Conservation (phyloP, 2,329 filamentous ascomycete genomes). For the Clarireedia paspali region DNA sequence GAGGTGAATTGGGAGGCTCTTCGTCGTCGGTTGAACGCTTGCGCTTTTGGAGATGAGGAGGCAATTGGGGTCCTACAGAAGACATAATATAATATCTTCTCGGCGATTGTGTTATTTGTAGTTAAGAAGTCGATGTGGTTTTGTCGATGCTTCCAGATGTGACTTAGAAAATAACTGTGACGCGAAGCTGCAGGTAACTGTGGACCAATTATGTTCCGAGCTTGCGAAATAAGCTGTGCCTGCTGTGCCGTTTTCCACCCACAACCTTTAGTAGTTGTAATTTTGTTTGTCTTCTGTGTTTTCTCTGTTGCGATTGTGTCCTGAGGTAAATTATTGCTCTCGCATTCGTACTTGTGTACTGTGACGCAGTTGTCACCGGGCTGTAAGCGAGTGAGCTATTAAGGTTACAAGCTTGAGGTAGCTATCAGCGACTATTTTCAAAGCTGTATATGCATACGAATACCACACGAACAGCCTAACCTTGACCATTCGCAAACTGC, state of each 20-base stretch:
- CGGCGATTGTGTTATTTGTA: background rate
- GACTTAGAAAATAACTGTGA: background rate
- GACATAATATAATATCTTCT: constrained; percentile 18
- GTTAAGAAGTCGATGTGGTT: constrained; percentile 6
- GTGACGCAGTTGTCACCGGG: constrained; percentile 5
- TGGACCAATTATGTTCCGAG: background rate
- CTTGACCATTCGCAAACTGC: background rate
- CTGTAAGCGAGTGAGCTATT: constrained; percentile 7
- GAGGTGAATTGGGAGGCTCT: constrained; percentile 33
- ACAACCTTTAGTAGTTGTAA: background rate
- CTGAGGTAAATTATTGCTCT: background rate
- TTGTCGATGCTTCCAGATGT: too few relatives aligned
- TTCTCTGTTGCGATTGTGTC: background rate
- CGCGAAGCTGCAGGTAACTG: background rate
- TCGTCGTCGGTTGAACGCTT: constrained; percentile 45
- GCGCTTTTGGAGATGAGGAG: constrained; percentile 57
- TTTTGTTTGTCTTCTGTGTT: background rate
- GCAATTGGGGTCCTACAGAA: constrained; percentile 57
- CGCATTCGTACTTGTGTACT: background rate
- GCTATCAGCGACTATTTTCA: constrained; percentile 2
- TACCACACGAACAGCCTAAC: background rate
- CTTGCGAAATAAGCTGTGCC: background rate
- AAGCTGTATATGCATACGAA: background rate
- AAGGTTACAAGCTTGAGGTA: constrained; percentile 1
- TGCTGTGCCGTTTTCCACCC: background rate